These are phyloP conservation scores for Penicillium lividum DNA, from an alignment of 495 filamentous ascomycete genomes.

Conservation along the genomic window DNA sequence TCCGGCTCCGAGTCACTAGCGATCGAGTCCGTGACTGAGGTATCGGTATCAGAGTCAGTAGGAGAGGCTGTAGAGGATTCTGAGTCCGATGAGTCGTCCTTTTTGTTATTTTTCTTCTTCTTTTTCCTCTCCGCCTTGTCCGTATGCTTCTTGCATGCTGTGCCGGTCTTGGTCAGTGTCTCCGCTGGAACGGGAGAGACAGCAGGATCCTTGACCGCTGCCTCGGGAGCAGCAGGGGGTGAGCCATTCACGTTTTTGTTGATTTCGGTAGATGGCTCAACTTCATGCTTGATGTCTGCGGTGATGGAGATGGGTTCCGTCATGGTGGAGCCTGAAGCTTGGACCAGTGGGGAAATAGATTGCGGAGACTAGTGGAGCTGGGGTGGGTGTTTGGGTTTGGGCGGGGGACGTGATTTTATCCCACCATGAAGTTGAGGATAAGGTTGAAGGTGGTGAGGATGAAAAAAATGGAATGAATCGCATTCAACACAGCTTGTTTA, in stretches of 20 bases:
- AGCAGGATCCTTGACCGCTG: conserved; percentile 30
- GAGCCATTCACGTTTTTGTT: conserved; percentile 28
- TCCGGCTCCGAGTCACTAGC: conserved; percentile 34
- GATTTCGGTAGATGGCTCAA: conserved; percentile 25
- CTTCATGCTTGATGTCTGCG: conserved; percentile 23
- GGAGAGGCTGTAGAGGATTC: conserved; percentile 5
- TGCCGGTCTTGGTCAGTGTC: conserved; percentile 21
- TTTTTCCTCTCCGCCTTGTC: conserved; percentile 24
- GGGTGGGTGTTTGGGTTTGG: not conserved
- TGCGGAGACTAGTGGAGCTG: not conserved
- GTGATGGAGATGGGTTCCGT: conserved; percentile 10
- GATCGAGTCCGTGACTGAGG: conserved; percentile 16
- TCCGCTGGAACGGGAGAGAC: conserved; percentile 17
- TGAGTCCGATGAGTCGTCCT: conserved; percentile 30
- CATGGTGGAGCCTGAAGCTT: conserved; percentile 24
- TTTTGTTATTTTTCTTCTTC: conserved; percentile 29
- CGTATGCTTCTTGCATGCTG: conserved; percentile 42
- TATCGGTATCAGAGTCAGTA: conserved; percentile 4
- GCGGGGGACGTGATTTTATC: not conserved
- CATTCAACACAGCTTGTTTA: too few relatives aligned
- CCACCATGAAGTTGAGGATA: not conserved
- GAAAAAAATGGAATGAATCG: too few relatives aligned
- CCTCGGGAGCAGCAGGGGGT: conserved; percentile 17
- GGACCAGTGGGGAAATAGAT: conserved; percentile 18
- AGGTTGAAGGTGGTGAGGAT: not conserved